A percentile compares a stretch with the other conserved stretches of the same genome.
phyloP scores from a whole-genome alignment of 2,329 filamentous ascomycete genomes.

The Hyphodiscus sp. region DNA sequence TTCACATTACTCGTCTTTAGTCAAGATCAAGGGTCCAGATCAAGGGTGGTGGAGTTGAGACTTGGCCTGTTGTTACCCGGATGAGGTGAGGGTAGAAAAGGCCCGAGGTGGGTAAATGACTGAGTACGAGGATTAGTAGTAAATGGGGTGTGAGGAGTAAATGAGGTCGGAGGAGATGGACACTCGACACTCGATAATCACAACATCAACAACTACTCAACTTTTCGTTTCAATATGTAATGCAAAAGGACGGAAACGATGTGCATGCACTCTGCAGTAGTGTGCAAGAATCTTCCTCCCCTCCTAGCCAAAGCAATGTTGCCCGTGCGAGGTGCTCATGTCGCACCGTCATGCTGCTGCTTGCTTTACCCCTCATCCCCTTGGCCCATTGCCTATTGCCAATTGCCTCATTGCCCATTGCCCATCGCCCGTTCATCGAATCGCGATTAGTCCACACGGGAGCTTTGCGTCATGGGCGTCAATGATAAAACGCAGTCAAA shows the following conservation, averaged over 20 bases:
- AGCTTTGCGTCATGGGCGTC: constrained; percentile 9
- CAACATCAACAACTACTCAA: too few relatives aligned
- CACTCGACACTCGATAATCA: too few relatives aligned
- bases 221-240: too few relatives aligned
- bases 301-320: neutral
- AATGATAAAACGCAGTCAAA: neutral
- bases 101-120: constrained; percentile 10
- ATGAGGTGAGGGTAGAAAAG: constrained; percentile 2
- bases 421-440: neutral
- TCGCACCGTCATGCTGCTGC: neutral
- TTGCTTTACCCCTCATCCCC: neutral
- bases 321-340: neutral
- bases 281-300: too few relatives aligned
- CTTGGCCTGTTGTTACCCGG: neutral
- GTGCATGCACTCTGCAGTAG: too few relatives aligned
- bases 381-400: too few relatives aligned
- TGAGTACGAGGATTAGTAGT: too few relatives aligned
- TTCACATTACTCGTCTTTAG: neutral
- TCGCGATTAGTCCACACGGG: neutral
- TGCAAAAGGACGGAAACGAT: too few relatives aligned
- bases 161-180: too few relatives aligned
- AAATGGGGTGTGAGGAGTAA: too few relatives aligned
- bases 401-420: too few relatives aligned
- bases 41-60: neutral
- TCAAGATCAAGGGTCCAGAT: neutral